phyloP scores from a whole-genome alignment of 2,329 filamentous ascomycete species.

The Trichoderma atroviride region DNA sequence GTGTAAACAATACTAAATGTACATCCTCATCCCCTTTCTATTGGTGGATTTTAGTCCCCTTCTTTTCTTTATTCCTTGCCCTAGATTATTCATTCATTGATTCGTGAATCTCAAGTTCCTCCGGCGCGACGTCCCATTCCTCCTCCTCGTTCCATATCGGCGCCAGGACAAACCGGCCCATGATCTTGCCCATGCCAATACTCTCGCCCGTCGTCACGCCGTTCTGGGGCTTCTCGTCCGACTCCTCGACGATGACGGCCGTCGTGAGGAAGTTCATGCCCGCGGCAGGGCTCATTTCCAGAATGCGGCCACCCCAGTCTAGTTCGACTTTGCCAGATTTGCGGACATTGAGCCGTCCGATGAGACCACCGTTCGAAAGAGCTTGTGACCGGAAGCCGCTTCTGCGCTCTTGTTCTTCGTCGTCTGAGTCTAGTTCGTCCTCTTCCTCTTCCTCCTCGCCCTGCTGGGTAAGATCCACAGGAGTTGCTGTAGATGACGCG shows the following conservation, averaged over 20 bases:
- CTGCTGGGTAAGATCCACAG: slow-evolving; percentile 49
- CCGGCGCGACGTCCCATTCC: slow-evolving; percentile 53
- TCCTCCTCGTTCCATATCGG: slow-evolving; percentile 61
- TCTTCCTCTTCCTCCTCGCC: slow-evolving; percentile 37
- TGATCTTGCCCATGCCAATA: slow-evolving; percentile 64
- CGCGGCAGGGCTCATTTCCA: slow-evolving; percentile 56
- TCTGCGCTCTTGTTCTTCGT: slow-evolving; percentile 40
- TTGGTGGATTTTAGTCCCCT: not conserved
- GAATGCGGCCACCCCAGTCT: slow-evolving; percentile 61
- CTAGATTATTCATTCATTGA: not conserved
- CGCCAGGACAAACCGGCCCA: slow-evolving; percentile 63
- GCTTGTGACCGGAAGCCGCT: slow-evolving; percentile 44
- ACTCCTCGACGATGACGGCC: slow-evolving; percentile 61
- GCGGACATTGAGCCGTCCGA: slow-evolving; percentile 63
- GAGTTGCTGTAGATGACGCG: slow-evolving; percentile 22
- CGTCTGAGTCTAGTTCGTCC: slow-evolving; percentile 33
- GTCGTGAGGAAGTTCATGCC: slow-evolving; percentile 60
- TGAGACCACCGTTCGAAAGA: slow-evolving; percentile 56
- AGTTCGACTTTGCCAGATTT: slow-evolving; percentile 65
- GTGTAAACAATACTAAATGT: not conserved
- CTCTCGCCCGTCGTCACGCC: slow-evolving; percentile 52
- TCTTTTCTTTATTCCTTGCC: not conserved
- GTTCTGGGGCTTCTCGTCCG: slow-evolving; percentile 53
- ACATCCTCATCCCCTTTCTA: not conserved
- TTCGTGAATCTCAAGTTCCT: slow-evolving; percentile 36